Conservation (phyloP, 331 rosid species). For the Quercus phellos region DNA sequence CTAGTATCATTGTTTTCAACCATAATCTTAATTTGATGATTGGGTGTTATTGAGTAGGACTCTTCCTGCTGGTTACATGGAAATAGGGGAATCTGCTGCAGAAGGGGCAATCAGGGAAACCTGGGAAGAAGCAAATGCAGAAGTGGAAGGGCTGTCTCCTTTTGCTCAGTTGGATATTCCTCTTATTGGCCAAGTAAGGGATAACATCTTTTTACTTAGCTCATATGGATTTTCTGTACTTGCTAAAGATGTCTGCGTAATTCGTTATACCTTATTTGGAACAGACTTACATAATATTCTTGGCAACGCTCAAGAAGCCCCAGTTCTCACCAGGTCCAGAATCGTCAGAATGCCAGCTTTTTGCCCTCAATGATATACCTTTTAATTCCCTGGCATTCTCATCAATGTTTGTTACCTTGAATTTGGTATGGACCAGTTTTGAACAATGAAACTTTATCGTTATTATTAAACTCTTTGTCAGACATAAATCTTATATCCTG, state of each 20-base stretch:
- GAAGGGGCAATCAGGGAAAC: constrained; percentile 98
- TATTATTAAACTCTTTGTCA: neutral
- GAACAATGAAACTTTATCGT: neutral
- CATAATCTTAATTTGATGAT: constrained; percentile 13
- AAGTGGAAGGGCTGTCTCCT: constrained; percentile 81
- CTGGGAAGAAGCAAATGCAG: constrained; percentile 93
- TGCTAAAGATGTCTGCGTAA: constrained; percentile 22
- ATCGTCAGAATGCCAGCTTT: constrained; percentile 79
- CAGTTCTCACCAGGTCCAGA: constrained; percentile 96
- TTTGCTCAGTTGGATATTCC: constrained; percentile 97
- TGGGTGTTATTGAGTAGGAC: constrained; percentile 52
- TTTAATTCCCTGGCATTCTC: constrained; percentile 82
- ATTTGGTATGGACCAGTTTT: constrained; percentile 53
- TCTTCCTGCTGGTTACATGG: constrained; percentile 95
- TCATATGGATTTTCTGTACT: neutral
- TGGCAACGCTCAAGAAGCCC: constrained; percentile 77
- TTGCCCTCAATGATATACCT: constrained; percentile 78
- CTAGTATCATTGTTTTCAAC: constrained; percentile 9
- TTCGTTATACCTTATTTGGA: constrained; percentile 25
- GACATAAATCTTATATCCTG: constrained; percentile 12
- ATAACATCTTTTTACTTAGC: constrained; percentile 3
- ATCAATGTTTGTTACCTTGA: constrained; percentile 87
- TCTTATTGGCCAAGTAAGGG: constrained; percentile 82
- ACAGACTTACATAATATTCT: constrained; percentile 85
- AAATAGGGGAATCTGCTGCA: constrained; percentile 91